Evolutionary conservation across 2,329 filamentous ascomycete species (phyloP).

Genomic region (Lizonia empirigonia): DNA sequence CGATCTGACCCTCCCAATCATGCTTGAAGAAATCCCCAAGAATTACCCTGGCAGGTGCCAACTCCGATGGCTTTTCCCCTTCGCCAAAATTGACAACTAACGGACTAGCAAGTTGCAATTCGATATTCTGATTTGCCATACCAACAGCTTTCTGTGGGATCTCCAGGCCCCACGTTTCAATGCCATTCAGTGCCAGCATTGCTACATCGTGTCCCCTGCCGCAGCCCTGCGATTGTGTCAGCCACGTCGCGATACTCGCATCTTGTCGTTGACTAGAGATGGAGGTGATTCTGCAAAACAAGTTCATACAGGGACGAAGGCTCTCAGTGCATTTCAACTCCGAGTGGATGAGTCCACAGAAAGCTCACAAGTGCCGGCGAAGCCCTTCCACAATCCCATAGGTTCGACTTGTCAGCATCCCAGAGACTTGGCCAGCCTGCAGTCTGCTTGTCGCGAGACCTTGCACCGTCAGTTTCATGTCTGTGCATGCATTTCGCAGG

Average conservation of each 20-base stretch:
- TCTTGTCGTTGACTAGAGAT: background rate
- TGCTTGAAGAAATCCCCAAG: slow-evolving; percentile 68
- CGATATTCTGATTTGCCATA: slow-evolving; percentile 19
- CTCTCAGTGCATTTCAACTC: slow-evolving; percentile 56
- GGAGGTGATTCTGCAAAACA: background rate
- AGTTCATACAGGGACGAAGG: slow-evolving; percentile 65
- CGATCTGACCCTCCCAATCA: slow-evolving; percentile 55
- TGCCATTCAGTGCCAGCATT: slow-evolving; percentile 72
- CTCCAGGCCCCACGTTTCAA: slow-evolving; percentile 75
- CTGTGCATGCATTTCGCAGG: background rate
- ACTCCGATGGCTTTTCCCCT: slow-evolving; percentile 37
- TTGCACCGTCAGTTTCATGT: background rate
- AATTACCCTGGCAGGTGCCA: slow-evolving; percentile 62
- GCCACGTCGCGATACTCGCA: background rate
- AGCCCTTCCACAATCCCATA: slow-evolving; percentile 61
- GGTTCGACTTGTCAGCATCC: slow-evolving; percentile 55
- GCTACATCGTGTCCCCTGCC: slow-evolving; percentile 79
- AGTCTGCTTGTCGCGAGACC: slow-evolving; percentile 20
- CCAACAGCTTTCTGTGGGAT: slow-evolving; percentile 56
- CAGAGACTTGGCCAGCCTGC: slow-evolving; percentile 59
- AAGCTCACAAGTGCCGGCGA: slow-evolving; percentile 56
- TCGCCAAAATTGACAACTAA: slow-evolving; percentile 47
- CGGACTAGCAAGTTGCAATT: slow-evolving; percentile 15
- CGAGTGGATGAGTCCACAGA: slow-evolving; percentile 16
- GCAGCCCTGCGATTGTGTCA: slow-evolving; percentile 59